Evolutionary conservation across 2,329 filamentous ascomycete genomes (phyloP).

Genomic region (Dactylella cylindrospora): DNA sequence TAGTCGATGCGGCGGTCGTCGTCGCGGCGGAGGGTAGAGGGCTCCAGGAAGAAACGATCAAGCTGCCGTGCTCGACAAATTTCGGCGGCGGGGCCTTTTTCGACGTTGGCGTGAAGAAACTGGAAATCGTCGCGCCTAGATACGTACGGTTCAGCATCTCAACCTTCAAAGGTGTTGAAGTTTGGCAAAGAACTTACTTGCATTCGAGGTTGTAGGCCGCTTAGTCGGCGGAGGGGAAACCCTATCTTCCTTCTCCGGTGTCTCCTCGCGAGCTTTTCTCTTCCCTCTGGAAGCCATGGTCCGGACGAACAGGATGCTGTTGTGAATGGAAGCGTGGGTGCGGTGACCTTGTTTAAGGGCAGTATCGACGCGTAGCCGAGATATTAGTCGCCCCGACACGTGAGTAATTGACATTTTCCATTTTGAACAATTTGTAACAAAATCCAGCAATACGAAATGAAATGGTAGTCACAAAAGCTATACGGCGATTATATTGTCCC

Average conservation of each 20-base stretch:
- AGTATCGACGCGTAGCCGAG: too few species aligned
- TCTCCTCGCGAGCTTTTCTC: slow-evolving; percentile 32
- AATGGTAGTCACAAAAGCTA: too few species aligned
- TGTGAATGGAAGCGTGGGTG: not conserved
- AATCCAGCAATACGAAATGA: too few species aligned
- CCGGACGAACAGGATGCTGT: slow-evolving; percentile 4
- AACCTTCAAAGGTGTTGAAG: too few species aligned
- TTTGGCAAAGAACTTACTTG: not conserved
- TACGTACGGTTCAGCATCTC: not conserved
- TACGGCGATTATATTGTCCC: too few species aligned
- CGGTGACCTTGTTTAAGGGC: not conserved
- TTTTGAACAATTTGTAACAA: too few species aligned
- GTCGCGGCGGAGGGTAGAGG: slow-evolving; percentile 5
- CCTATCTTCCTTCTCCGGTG: slow-evolving; percentile 24
- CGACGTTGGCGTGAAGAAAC: slow-evolving; percentile 34
- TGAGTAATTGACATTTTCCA: too few species aligned
- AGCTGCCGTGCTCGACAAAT: slow-evolving; percentile 14
- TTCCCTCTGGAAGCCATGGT: slow-evolving; percentile 29
- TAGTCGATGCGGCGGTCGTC: not conserved
- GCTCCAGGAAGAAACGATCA: slow-evolving; percentile 21
- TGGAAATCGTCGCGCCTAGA: slow-evolving; percentile 3
- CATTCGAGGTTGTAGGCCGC: slow-evolving; percentile 6
- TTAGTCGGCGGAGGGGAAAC: slow-evolving; percentile 31
- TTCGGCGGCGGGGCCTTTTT: slow-evolving; percentile 26
- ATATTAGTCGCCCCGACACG: too few species aligned